These are phyloP conservation scores for Tothia fuscella DNA, from an alignment of 2,329 filamentous ascomycete genomes.

Conservation along the genomic window DNA sequence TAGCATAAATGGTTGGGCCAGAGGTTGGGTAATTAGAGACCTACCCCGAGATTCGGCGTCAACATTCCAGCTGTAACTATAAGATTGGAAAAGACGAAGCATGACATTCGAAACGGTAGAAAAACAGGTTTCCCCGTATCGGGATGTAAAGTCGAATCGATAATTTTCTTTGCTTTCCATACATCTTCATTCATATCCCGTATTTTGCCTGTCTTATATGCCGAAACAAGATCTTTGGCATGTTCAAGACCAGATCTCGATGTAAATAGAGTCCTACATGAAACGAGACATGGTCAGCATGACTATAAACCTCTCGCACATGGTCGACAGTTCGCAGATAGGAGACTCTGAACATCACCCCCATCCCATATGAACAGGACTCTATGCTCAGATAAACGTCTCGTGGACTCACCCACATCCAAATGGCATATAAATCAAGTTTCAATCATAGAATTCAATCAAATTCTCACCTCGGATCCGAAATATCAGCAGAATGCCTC, in stretches of 20 bases:
- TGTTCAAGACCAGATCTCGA: constrained; percentile 66
- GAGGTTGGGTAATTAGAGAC: no score
- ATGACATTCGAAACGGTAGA: constrained; percentile 94
- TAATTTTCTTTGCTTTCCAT: constrained; percentile 93
- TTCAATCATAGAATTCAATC: constrained; percentile 17
- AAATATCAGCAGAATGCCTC: constrained; percentile 74
- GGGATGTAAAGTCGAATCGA: constrained; percentile 91
- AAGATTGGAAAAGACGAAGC: constrained; percentile 85
- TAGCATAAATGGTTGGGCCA: constrained; percentile 1
- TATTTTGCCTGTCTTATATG: constrained; percentile 78
- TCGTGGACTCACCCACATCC: background rate
- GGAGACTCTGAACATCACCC: background rate
- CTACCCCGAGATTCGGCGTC: constrained; percentile 72
- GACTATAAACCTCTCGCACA: background rate
- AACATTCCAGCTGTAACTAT: constrained; percentile 96
- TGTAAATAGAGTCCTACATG: constrained; percentile 68
- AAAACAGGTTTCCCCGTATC: constrained; percentile 91
- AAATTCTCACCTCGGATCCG: constrained; percentile 78
- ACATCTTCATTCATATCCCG: constrained; percentile 76
- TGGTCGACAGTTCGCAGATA: background rate
- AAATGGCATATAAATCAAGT: background rate
- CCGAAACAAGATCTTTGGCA: constrained; percentile 68
- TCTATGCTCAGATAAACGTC: background rate
- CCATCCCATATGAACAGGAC: background rate
- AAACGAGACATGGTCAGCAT: background rate